These are phyloP conservation scores for Monosporascus sp. DNA, from an alignment of 2,329 filamentous ascomycete genomes.

Conservation along the genomic window DNA sequence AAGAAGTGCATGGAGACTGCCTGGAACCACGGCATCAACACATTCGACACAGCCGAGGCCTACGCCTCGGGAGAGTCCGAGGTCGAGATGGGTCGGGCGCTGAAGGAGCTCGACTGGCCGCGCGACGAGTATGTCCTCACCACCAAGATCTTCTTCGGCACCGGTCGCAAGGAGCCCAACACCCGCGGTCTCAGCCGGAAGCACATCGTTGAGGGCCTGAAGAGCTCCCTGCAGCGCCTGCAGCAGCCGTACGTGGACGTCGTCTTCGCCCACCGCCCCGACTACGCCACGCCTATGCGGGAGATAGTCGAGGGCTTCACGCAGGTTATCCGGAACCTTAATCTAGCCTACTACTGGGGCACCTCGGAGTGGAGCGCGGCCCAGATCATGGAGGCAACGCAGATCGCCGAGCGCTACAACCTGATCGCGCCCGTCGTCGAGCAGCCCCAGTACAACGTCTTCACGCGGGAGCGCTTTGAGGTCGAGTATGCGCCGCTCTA, in stretches of 20 bases:
- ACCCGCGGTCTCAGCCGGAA: conserved; percentile 45
- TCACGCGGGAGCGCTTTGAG: conserved; percentile 57
- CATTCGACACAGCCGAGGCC: conserved; percentile 48
- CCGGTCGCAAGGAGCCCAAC: conserved; percentile 53
- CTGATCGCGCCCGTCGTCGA: conserved; percentile 46
- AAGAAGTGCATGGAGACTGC: conserved; percentile 42
- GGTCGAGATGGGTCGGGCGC: conserved; percentile 45
- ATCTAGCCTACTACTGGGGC: conserved; percentile 60
- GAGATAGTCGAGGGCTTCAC: conserved; percentile 54
- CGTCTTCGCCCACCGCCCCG: conserved; percentile 57
- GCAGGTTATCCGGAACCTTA: conserved; percentile 45
- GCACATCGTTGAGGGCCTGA: conserved; percentile 51
- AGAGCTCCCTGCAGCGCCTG: conserved; percentile 52
- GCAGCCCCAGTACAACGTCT: conserved; percentile 55
- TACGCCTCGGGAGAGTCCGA: conserved; percentile 45
- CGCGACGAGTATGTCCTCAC: conserved; percentile 49
- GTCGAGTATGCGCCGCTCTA: conserved; percentile 55
- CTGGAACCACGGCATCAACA: conserved; percentile 48
- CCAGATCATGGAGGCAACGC: conserved; percentile 54
- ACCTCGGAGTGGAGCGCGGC: conserved; percentile 55
- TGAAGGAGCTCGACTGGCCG: conserved; percentile 48
- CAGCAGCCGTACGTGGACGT: conserved; percentile 63
- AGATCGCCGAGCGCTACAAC: conserved; percentile 50
- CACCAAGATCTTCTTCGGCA: conserved; percentile 47
- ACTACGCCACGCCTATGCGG: conserved; percentile 53